Conservation (phyloP, 129 eudicot species). For the Tagetes erecta region DNA sequence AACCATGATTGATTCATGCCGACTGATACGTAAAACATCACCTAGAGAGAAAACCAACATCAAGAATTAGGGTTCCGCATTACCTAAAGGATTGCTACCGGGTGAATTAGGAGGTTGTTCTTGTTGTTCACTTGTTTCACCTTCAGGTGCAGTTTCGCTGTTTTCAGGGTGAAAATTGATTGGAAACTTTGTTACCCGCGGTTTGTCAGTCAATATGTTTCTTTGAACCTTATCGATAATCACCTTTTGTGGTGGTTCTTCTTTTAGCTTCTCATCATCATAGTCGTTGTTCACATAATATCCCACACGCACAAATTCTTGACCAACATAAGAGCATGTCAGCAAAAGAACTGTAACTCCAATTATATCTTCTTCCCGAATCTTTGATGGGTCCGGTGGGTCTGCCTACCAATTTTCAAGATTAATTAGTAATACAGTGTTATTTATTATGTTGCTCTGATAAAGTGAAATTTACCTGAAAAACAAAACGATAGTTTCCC, state of each 20-base stretch:
- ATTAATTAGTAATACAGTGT: background rate
- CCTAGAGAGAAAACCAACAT: background rate
- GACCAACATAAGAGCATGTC: conserved; percentile 86
- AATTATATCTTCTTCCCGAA: conserved; percentile 84
- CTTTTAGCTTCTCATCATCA: conserved; percentile 74
- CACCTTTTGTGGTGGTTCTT: conserved; percentile 85
- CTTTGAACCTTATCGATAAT: conserved; percentile 74
- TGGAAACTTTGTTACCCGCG: conserved; percentile 85
- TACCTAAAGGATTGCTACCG: conserved; percentile 32
- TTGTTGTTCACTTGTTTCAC: background rate
- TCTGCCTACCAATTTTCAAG: conserved; percentile 60
- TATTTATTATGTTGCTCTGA: background rate
- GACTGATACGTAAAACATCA: background rate
- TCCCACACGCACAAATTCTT: conserved; percentile 87
- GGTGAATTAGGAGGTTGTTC: conserved; percentile 35
- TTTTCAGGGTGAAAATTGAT: conserved; percentile 89
- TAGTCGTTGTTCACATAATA: conserved; percentile 89
- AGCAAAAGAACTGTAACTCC: conserved; percentile 86
- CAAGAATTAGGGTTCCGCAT: conserved; percentile 22
- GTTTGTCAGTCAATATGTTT: conserved; percentile 75
- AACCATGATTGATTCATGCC: background rate
- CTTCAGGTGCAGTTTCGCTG: conserved; percentile 37
- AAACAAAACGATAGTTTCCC: conserved; percentile 91
- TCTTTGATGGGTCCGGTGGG: conserved; percentile 88
- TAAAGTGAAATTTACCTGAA: conserved; percentile 50